Percentiles rank a stretch among this genome's conserved stretches.
These are phyloP conservation scores for Chalaropsis thielavioides DNA, from an alignment of 2,329 filamentous ascomycete species.

Conservation along the genomic window DNA sequence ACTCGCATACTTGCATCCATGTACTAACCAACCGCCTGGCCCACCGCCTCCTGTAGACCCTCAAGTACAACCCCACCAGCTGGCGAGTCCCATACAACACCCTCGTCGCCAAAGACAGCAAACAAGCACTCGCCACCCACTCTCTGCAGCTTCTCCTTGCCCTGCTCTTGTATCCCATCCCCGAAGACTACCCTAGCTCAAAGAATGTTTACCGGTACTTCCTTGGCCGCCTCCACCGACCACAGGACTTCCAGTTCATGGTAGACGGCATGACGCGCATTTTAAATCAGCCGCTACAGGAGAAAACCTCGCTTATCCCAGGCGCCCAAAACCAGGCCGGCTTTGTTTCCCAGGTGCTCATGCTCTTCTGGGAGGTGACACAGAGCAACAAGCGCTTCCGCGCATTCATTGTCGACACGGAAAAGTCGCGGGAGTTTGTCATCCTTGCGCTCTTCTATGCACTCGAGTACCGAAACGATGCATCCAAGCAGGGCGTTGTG, in stretches of 20 bases:
- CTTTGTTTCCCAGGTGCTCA: slow-evolving; percentile 88
- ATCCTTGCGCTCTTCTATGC: slow-evolving; percentile 85
- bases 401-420: slow-evolving; percentile 92
- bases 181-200: slow-evolving; percentile 52
- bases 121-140: slow-evolving; percentile 81
- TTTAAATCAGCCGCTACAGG: slow-evolving; percentile 80
- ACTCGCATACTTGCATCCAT: neutral
- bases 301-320: slow-evolving; percentile 75
- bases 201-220: slow-evolving; percentile 95
- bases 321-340: slow-evolving; percentile 35
- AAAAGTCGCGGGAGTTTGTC: slow-evolving; percentile 82
- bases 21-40: neutral
- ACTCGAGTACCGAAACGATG: slow-evolving; percentile 72
- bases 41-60: slow-evolving; percentile 55
- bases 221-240: slow-evolving; percentile 73
- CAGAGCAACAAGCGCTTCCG: slow-evolving; percentile 97
- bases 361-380: slow-evolving; percentile 92
- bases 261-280: slow-evolving; percentile 89
- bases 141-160: slow-evolving; percentile 82
- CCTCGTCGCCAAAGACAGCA: slow-evolving; percentile 78
- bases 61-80: slow-evolving; percentile 89
- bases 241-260: slow-evolving; percentile 95
- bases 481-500: slow-evolving; percentile 79
- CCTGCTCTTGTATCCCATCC: slow-evolving; percentile 73
- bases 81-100: slow-evolving; percentile 94